Evolutionary conservation across 2,329 filamentous ascomycete genomes (phyloP).

Genomic region (Penicillium italicum): DNA sequence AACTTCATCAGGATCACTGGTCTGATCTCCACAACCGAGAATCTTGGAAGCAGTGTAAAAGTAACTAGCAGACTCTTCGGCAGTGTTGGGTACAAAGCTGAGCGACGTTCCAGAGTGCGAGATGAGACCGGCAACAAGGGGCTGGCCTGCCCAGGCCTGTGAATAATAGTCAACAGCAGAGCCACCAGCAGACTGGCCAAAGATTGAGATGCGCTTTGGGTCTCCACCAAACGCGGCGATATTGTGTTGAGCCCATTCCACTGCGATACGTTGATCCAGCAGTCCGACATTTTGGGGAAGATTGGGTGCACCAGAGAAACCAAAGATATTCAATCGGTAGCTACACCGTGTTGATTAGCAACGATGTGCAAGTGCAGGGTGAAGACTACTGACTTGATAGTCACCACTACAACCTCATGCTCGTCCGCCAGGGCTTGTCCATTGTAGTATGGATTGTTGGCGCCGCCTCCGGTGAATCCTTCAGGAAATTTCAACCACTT

Average conservation of each 20-base stretch:
- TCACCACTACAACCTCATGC: constrained; percentile 43
- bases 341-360: constrained; percentile 3
- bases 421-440: constrained; percentile 36
- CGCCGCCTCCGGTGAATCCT: constrained; percentile 38
- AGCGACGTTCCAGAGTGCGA: constrained; percentile 40
- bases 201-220: constrained; percentile 44
- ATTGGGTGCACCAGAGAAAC: constrained; percentile 38
- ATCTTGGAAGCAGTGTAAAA: constrained; percentile 44
- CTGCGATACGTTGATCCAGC: constrained; percentile 51
- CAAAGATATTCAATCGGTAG: constrained; percentile 44
- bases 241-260: constrained; percentile 53
- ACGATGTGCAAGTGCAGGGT: not conserved
- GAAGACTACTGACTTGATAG: constrained; percentile 33
- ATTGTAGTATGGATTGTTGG: constrained; percentile 38
- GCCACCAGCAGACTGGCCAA: constrained; percentile 47
- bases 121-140: constrained; percentile 39
- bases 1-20: constrained; percentile 23
- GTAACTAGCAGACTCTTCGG: constrained; percentile 35
- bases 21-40: constrained; percentile 38
- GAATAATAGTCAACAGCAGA: constrained; percentile 30
- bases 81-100: constrained; percentile 45
- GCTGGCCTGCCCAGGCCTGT: constrained; percentile 34
- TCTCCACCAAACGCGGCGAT: constrained; percentile 53
- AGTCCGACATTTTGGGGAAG: constrained; percentile 47
- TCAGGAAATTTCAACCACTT: not conserved